Evolutionary conservation across 305 asterid species (phyloP), one percentile per base, ranked within the genome.

Genomic region (Fraxinus paxiana): DNA sequence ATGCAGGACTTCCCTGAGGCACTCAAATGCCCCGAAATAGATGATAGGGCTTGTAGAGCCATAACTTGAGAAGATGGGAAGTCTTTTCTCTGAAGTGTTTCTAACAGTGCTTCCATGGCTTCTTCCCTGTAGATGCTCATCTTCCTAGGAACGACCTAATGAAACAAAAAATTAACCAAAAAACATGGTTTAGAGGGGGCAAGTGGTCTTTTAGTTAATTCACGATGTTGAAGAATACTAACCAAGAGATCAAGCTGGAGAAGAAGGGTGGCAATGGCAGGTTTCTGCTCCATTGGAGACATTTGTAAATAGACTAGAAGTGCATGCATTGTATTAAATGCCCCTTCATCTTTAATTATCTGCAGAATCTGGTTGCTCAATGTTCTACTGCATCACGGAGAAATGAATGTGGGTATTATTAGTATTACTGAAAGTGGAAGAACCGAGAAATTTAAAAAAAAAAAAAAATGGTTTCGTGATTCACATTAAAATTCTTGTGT

Each of bases 111-210:
- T 75, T 92, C 97, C 79, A 92, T 83, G 70, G 98, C 97, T 79
- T 94, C 98, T 89, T 92, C 98, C 84, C 97, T 85, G 51, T 92
- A 94, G 75, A 94, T 92, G 85, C 98, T 94, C 96, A 89, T 91
- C 90, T 92, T 89, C 78, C 92, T 86, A 17, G 98, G 98, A 76
- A 90, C 86, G 38, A 75, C 88, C 98, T 93, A 79, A 1, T 37
- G 81, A 80, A 78, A 22, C 78, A 74, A 69, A 51, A 22, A 22
- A 12, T 56, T 30, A 41, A 81, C 63, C 48, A 79, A 71, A 77
- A 75, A 67, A 9, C 38, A 35, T 17, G 33, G 51, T 3, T 46
- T 24, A 31, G 37, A 5, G 37, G n/a, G 71, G 20, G 73, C 9
- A 3, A 31, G 5, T 43, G 22, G 6, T 28, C 12, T 65, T 35